Base-by-base conservation (phyloP, 2,329 filamentous ascomycete species). In the Fusarium tupiense region DNA sequence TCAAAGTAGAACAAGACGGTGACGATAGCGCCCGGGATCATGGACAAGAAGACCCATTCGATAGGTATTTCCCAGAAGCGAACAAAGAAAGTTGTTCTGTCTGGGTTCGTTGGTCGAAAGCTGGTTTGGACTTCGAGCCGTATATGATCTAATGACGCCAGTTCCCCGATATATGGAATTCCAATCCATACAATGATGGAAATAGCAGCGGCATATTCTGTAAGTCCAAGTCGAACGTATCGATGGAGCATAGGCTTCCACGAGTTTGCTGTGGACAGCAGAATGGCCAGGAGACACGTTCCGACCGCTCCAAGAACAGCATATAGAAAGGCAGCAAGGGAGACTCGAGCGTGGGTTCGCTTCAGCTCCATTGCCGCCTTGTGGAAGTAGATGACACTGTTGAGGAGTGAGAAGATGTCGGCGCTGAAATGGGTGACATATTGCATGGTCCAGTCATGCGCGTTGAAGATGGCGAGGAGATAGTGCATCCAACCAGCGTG, bases 1-100 rank as follows among this genome's bases (percentile, higher is more conserved):
- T 92, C 91, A 78, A 92, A 92, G 82, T 90, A 92, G 83, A 92
- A 92, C n/a, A 92, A 85, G 1, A 90, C 84, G 0, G 90, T 92
- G 65, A 92, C 90, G 71, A 92, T 91, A 41, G 88, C 81, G 0
- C 89, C 91, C 0, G 90, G 90, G 6, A 92, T 85, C 47, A 91
- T 87, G 37, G 91, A 88, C 9, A 88, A 85, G 75, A 91, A 90
- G 8, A 91, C 85, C 89, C 90, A 92, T 13, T 79, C 80, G 2
- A 90, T 77, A 5, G 89, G 87, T 2, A 92, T 79, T 63, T 89
- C 84, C 91, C 90, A 92, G 80, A 92, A 92, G 53, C 86, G 82
- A 49, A 92, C 89, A 69, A 92, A 88, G 78, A 92, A 92, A 19
- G 81, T 80, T 2, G 82, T 80, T 9, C 90, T 85, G 12, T 86